Percentiles rank a stretch among this genome's conserved stretches.
These are phyloP conservation scores for Exophiala xenobiotica DNA, from an alignment of 2,329 filamentous ascomycete genomes.

Conservation along the genomic window DNA sequence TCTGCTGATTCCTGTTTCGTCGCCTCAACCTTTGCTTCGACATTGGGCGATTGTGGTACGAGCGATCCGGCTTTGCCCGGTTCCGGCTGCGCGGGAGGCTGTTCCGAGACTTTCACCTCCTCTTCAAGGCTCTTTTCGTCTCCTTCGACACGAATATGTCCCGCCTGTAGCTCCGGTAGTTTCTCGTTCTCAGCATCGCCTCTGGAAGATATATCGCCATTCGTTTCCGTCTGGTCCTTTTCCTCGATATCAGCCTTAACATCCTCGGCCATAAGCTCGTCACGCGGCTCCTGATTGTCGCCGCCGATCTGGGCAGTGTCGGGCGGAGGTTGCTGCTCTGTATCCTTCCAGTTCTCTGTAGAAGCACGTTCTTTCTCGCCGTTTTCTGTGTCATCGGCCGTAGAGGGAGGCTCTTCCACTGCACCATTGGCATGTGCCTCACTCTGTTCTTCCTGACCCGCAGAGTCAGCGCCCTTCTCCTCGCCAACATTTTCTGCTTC, in stretches of 20 bases:
- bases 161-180: too few species aligned
- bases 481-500: conserved; percentile 15
- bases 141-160: too few species aligned
- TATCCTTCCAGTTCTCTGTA: too few species aligned
- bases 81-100: background rate
- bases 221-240: too few species aligned
- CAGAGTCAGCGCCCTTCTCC: conserved; percentile 3
- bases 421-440: conserved; percentile 36
- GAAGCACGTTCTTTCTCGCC: background rate
- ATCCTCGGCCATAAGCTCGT: too few species aligned
- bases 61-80: background rate
- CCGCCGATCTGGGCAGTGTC: too few species aligned
- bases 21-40: conserved; percentile 2
- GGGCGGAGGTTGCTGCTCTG: too few species aligned
- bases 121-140: too few species aligned
- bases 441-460: conserved; percentile 1
- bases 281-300: too few species aligned
- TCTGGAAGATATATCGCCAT: too few species aligned
- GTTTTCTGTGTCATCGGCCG: background rate
- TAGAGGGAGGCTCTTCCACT: conserved; percentile 1
- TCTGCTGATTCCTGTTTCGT: background rate
- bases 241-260: too few species aligned
- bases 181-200: too few species aligned
- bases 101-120: background rate
- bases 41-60: background rate